phyloP scores from a whole-genome alignment of 768 basidiomycete species.

The Kwoniella botswanensis region DNA sequence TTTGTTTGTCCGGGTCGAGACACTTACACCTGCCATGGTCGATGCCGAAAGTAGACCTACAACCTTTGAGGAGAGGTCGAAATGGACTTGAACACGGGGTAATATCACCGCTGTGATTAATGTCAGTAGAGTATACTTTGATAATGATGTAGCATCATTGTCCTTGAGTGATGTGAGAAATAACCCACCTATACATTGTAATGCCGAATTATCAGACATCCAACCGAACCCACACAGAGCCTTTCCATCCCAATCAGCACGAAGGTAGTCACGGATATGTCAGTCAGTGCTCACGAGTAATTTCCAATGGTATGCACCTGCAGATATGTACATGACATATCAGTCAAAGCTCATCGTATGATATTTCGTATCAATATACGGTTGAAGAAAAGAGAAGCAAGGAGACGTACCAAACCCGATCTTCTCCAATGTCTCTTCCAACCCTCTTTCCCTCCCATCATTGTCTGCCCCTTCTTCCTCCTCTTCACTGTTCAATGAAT shows the following conservation, averaged over 20 bases:
- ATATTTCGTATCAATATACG: too few species aligned
- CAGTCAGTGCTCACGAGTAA: conserved; percentile 37
- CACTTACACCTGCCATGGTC: conserved; percentile 59
- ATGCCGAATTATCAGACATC: conserved; percentile 57
- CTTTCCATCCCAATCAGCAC: conserved; percentile 6
- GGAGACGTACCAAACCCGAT: conserved; percentile 51
- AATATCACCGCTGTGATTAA: conserved; percentile 72
- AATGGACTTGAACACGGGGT: conserved; percentile 95
- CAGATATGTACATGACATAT: too few species aligned
- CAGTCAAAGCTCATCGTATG: too few species aligned
- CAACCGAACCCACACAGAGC: conserved; percentile 57
- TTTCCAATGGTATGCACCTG: conserved; percentile 56
- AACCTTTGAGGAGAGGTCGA: conserved; percentile 71
- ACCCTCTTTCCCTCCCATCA: conserved; percentile 34
- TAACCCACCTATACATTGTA: conserved; percentile 49
- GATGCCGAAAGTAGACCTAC: conserved; percentile 84
- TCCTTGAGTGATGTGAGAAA: too few species aligned
- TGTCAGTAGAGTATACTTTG: background rate
- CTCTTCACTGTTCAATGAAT: conserved; percentile 18
- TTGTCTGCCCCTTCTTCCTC: conserved; percentile 10
- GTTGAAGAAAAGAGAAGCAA: background rate
- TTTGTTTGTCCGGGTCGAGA: background rate
- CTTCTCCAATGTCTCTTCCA: conserved; percentile 54
- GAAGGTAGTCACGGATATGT: background rate
- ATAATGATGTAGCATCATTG: background rate